Evolutionary conservation across 768 basidiomycete genomes (phyloP), one percentile per base, ranked within the genome.

Genomic region (Tricholoma hemisulphureum): DNA sequence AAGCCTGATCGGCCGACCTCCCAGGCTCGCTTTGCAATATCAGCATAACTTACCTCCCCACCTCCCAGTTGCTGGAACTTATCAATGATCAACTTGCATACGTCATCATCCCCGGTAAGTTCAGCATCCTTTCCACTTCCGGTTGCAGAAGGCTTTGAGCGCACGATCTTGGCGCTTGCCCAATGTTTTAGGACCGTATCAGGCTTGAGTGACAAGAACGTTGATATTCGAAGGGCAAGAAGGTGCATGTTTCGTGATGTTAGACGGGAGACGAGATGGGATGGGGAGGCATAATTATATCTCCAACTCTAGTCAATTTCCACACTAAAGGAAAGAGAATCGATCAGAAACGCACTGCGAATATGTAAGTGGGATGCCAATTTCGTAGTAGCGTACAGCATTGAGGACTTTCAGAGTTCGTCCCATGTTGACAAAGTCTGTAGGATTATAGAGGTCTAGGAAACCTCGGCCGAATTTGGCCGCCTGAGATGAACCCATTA

Each of bases 381-480:
- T 88, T 64, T 96, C 93, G 64, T 89, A 94, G 69, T 84, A 89
- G 51, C 95, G 83, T 29, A 96, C 89, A 8, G 95, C 93, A 67
- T 98, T 98, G 29, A 98, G 75, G 35, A 99, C 95, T 67, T 95
- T 94, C 23, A 99, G 79, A 1, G 87, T 87, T 69, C 95, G 91
- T 0, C 93, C 95, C 89, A 97, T 94, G 49, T 85, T 81, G 29
- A 98, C 86, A 63, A 97, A 95, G 66, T 97, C 94, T 0, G 85
- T 86, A 4, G 96, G 91, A 68, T 98, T 91, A 67, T 94, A 91
- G 24, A 94, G 80, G 68, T 98, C 97, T 61, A 99, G 73, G 69
- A 95, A 99, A 0, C 93, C 89, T 59, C 94, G 84, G 1, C 96
- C 97, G 66, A 96, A 98, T 69, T 95, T 95, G 7, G 96, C 96